These are phyloP conservation scores for Penicillium glabrum DNA, from an alignment of 2,329 filamentous ascomycete species.

Conservation along the genomic window DNA sequence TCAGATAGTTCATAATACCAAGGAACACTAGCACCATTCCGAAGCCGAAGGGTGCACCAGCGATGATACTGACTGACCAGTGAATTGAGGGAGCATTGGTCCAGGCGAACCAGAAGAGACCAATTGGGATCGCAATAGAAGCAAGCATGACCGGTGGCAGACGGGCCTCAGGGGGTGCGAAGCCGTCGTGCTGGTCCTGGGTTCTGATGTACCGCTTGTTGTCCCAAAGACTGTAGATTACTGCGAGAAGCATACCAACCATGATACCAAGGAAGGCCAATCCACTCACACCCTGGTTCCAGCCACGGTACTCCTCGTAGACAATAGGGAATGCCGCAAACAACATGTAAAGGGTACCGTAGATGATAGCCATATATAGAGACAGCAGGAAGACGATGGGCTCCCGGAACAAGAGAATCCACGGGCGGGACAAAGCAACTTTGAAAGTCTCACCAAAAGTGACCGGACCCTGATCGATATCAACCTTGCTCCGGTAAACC, in stretches of 20 bases:
- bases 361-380: constrained; percentile 31
- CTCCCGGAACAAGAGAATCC: constrained; percentile 31
- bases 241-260: constrained; percentile 29
- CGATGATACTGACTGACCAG: constrained; percentile 25
- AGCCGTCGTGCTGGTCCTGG: constrained; percentile 18
- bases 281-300: constrained; percentile 29
- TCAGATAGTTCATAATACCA: constrained; percentile 28
- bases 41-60: constrained; percentile 26
- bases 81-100: constrained; percentile 28
- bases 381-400: constrained; percentile 33
- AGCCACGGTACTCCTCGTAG: constrained; percentile 28
- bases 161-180: constrained; percentile 29
- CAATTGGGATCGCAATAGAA: constrained; percentile 25
- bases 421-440: constrained; percentile 27
- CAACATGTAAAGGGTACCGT: constrained; percentile 32
- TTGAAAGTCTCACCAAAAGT: constrained; percentile 23
- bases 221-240: constrained; percentile 24
- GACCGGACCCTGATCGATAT: constrained; percentile 25
- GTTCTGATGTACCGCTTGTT: constrained; percentile 26
- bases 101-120: constrained; percentile 36
- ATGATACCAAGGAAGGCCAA: constrained; percentile 33
- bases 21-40: constrained; percentile 28
- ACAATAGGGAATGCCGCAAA: constrained; percentile 33
- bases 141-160: constrained; percentile 28
- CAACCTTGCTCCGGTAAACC: constrained; percentile 25